phyloP scores from a whole-genome alignment of 805 yeast genomes.

The Allodekkera sacchari region DNA sequence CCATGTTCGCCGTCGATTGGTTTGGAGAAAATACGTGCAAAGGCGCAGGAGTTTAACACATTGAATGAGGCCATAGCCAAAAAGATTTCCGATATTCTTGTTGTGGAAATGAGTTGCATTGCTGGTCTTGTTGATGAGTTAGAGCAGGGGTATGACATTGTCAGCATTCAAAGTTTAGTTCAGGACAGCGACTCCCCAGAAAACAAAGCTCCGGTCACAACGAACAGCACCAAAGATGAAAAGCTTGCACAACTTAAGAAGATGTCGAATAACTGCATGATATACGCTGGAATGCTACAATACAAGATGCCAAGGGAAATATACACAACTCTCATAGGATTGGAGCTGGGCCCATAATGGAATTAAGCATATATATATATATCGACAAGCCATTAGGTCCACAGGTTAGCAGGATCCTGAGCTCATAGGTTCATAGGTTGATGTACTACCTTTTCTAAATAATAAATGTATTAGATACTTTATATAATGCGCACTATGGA shows the following conservation, averaged over 20 bases:
- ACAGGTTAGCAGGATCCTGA: no score
- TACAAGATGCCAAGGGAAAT: conserved; percentile 87
- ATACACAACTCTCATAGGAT: conserved; percentile 56
- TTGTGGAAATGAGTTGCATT: conserved; percentile 74
- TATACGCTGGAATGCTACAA: conserved; percentile 91
- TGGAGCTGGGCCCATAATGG: conserved; percentile 37
- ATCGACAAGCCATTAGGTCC: no score
- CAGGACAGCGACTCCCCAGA: conserved; percentile 7
- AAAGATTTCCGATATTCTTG: conserved; percentile 70
- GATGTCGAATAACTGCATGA: conserved; percentile 81
- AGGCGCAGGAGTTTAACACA: conserved; percentile 52
- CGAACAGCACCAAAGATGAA: conserved; percentile 38
- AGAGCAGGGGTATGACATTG: conserved; percentile 26
- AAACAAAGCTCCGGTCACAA: conserved; percentile 15
- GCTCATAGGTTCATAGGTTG: no score
- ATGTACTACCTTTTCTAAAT: no score
- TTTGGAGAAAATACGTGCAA: conserved; percentile 53
- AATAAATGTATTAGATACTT: no score
- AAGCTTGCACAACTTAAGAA: conserved; percentile 48
- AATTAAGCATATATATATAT: not conserved
- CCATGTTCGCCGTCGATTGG: conserved; percentile 48
- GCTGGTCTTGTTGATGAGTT: conserved; percentile 45
- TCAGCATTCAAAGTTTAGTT: conserved; percentile 6
- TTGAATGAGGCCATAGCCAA: conserved; percentile 66
- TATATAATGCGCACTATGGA: no score